Base-by-base conservation (phyloP, 1,284 basidiomycete species). In the Pisolithus thermaeus region DNA sequence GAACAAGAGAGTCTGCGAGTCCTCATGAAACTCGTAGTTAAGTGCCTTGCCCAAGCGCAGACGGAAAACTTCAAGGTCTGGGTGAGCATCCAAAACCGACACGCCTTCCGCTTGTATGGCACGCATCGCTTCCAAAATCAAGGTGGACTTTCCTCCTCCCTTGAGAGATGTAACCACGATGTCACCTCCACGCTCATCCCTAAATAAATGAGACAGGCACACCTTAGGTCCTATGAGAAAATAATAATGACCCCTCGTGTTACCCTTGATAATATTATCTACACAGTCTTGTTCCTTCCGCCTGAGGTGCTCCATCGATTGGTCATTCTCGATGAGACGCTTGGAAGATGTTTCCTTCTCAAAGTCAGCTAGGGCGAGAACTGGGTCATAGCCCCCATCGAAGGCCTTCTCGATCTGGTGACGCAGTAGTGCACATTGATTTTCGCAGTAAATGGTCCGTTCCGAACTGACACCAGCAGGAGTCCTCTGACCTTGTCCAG, bases 41-140 rank as follows among this genome's bases (percentile, higher is more conserved):
- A 90, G 64, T 20, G 83, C 84, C 65, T 92, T 91, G 41, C 90
- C 91, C 16, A 94, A 75, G 41, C 89, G 79, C 36, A 92, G 74
- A 47, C 89, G 78, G 72, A 92, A 91, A 18, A 92, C 88, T 57
- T 82, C 77, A 37, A 83, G 68, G 61, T 89, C 84, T 18, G 78
- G 80, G 62, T 84, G 81, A 3, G 78, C 82, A 63, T 79, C 77
- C 52, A 73, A 75, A 55, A 78, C 68, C 4, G 74, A 70, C 23
- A 80, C 76, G 27, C 81, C 82, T 49, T 92, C 89, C n/a, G n/a
- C 90, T 53, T 83, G 72, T 53, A 83, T 81, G 7, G 77, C 74
- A 22, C 78, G 70, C 89, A 93, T 91, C 0, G 86, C 79, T 58
- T 92, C 87, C 49, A 91, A 77, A 51, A 92, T 78, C 87, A 90